These are phyloP conservation scores for Crassisporium funariophilum DNA, from an alignment of 768 basidiomycete species.

Conservation along the genomic window DNA sequence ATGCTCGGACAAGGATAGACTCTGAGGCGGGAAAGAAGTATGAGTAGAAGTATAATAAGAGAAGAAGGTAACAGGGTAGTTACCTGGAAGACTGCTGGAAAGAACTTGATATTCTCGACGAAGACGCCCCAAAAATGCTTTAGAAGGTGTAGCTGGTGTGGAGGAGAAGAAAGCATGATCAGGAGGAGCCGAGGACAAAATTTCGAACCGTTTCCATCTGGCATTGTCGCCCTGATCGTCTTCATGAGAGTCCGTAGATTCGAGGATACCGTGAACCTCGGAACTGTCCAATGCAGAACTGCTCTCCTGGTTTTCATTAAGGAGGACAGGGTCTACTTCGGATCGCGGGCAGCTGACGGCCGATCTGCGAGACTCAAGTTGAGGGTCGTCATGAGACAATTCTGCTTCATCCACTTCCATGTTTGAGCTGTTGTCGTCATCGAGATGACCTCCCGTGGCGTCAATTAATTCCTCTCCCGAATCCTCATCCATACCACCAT, in stretches of 20 bases:
- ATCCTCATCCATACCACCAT: constrained; percentile 27
- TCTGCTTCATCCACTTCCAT: neutral
- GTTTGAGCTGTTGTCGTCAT: too few relatives aligned
- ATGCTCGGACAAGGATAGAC: constrained; percentile 86
- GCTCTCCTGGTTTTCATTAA: constrained; percentile 1
- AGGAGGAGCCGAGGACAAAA: constrained; percentile 70
- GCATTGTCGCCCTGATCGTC: constrained; percentile 38
- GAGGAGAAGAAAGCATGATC: constrained; percentile 84
- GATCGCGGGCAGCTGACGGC: too few relatives aligned
- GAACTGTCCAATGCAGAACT: constrained; percentile 1
- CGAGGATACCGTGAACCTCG: constrained; percentile 1
- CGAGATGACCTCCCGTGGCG: constrained; percentile 3
- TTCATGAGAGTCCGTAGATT: neutral
- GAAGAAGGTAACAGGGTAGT: constrained; percentile 15
- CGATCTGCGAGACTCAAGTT: too few relatives aligned
- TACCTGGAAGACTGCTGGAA: constrained; percentile 80
- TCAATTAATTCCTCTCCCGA: constrained; percentile 20
- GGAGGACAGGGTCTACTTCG: neutral
- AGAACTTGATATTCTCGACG: constrained; percentile 83
- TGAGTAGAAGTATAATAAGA: neutral
- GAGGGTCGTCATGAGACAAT: too few relatives aligned
- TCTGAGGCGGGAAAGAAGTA: constrained; percentile 44
- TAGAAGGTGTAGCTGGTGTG: constrained; percentile 63
- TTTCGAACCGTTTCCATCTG: constrained; percentile 80
- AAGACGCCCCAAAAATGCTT: constrained; percentile 74